Evolutionary conservation across 2,329 filamentous ascomycete species (phyloP).

Genomic region (Fusarium proliferatum): DNA sequence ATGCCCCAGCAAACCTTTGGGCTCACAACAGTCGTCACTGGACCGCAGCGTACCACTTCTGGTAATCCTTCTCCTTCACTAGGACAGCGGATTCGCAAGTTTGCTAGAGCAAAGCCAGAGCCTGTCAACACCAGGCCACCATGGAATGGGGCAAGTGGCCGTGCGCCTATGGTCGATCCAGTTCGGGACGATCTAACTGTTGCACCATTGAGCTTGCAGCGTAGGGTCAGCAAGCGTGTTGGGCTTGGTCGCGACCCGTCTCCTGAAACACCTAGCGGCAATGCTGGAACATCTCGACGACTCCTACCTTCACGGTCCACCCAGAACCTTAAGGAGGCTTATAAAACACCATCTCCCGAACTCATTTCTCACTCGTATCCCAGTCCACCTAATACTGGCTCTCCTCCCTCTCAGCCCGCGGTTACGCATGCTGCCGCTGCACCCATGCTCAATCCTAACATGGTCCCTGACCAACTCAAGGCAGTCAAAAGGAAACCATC

Average conservation of each 20-base stretch:
- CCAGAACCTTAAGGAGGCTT: constrained; percentile 46
- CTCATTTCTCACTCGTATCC: constrained; percentile 46
- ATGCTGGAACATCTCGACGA: constrained; percentile 49
- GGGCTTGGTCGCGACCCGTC: constrained; percentile 44
- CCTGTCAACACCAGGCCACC: constrained; percentile 62
- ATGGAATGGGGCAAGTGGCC: constrained; percentile 80
- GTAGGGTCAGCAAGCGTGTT: constrained; percentile 60
- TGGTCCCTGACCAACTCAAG: constrained; percentile 48
- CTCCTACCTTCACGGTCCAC: constrained; percentile 51
- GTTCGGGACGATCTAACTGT: constrained; percentile 69
- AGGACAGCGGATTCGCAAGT: constrained; percentile 50
- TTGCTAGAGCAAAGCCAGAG: constrained; percentile 52
- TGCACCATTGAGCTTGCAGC: constrained; percentile 66
- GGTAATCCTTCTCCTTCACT: constrained; percentile 47
- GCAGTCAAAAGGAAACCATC: constrained; percentile 61
- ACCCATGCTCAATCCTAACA: constrained; percentile 36
- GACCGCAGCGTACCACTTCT: constrained; percentile 33
- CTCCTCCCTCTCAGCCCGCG: constrained; percentile 32
- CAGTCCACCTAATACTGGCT: constrained; percentile 50
- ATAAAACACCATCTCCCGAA: constrained; percentile 41
- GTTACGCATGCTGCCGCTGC: constrained; percentile 27
- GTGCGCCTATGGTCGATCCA: constrained; percentile 71
- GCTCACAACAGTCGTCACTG: constrained; percentile 44
- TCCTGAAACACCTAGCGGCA: constrained; percentile 51
- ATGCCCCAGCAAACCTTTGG: constrained; percentile 30